These are phyloP conservation scores for Penicillium sp. DNA, from an alignment of 2,329 filamentous ascomycete genomes.

Conservation along the genomic window DNA sequence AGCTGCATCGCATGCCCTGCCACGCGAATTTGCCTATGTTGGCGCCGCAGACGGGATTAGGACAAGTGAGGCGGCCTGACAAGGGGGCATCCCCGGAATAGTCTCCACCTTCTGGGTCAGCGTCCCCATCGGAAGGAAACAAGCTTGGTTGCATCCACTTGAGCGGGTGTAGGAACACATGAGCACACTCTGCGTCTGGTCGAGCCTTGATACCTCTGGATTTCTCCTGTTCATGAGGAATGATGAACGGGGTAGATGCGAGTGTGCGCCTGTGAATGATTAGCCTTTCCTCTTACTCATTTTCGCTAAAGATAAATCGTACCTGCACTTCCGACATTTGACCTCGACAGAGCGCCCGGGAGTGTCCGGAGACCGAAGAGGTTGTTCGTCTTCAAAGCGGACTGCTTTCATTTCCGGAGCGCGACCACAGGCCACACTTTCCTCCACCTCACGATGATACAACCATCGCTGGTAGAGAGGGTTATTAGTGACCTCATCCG, in stretches of 20 bases:
- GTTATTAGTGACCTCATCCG: constrained; percentile 64
- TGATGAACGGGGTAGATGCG: constrained; percentile 65
- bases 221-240: constrained; percentile 54
- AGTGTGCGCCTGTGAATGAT: constrained; percentile 51
- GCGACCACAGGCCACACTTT: constrained; percentile 69
- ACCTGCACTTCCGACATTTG: constrained; percentile 73
- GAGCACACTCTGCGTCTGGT: constrained; percentile 60
- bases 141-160: constrained; percentile 91
- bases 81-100: constrained; percentile 67
- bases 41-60: constrained; percentile 70
- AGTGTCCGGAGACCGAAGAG: constrained; percentile 19
- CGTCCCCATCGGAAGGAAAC: constrained; percentile 31
- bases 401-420: constrained; percentile 74
- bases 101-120: constrained; percentile 19
- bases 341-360: constrained; percentile 54
- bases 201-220: constrained; percentile 22
- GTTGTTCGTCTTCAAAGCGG: constrained; percentile 64
- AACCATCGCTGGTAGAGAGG: constrained; percentile 79
- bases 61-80: constrained; percentile 81
- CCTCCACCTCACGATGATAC: constrained; percentile 63
- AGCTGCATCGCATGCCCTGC: constrained; percentile 92
- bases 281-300: constrained; percentile 3
- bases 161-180: constrained; percentile 87
- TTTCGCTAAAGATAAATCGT: background rate
- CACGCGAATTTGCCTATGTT: constrained; percentile 92